phyloP scores from a whole-genome alignment of 2,329 filamentous ascomycete genomes.

The Arthrobotrys pseudoclavata region DNA sequence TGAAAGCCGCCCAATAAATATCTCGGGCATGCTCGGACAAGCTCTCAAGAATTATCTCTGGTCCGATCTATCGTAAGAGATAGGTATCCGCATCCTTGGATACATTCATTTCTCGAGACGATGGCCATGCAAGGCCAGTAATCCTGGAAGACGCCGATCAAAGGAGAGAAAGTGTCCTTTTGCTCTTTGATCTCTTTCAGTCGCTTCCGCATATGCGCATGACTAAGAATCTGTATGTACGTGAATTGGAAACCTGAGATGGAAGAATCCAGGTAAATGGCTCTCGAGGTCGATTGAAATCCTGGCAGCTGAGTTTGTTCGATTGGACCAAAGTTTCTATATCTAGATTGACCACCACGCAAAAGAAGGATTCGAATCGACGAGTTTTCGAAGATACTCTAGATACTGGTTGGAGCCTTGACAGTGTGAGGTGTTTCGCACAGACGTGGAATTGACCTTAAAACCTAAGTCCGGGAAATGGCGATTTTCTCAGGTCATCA shows the following conservation, averaged over 20 bases:
- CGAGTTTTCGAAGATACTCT: constrained; percentile 3
- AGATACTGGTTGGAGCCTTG: constrained; percentile 6
- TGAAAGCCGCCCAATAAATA: constrained; percentile 3
- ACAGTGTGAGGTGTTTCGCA: constrained; percentile 3
- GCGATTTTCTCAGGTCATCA: neutral
- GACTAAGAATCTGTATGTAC: constrained; percentile 10
- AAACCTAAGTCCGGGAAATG: constrained; percentile 18
- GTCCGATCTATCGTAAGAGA: constrained; percentile 34
- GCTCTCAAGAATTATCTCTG: constrained; percentile 17
- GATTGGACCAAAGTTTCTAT: constrained; percentile 3
- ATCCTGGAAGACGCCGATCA: constrained; percentile 55
- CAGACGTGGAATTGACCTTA: neutral
- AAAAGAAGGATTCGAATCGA: constrained; percentile 8
- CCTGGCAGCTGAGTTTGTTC: neutral
- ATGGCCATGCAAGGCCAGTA: constrained; percentile 25
- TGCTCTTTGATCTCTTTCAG: constrained; percentile 7
- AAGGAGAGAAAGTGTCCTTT: constrained; percentile 3
- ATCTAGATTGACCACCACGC: neutral
- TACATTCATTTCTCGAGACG: constrained; percentile 16
- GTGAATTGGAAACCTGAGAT: neutral
- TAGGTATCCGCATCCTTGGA: constrained; percentile 23
- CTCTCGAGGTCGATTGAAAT: neutral
- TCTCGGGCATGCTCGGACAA: constrained; percentile 31
- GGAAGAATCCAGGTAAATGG: neutral
- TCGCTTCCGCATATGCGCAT: constrained; percentile 25